Base-by-base conservation (phyloP, 2,329 filamentous ascomycete genomes). In the Beauveria caledonica region DNA sequence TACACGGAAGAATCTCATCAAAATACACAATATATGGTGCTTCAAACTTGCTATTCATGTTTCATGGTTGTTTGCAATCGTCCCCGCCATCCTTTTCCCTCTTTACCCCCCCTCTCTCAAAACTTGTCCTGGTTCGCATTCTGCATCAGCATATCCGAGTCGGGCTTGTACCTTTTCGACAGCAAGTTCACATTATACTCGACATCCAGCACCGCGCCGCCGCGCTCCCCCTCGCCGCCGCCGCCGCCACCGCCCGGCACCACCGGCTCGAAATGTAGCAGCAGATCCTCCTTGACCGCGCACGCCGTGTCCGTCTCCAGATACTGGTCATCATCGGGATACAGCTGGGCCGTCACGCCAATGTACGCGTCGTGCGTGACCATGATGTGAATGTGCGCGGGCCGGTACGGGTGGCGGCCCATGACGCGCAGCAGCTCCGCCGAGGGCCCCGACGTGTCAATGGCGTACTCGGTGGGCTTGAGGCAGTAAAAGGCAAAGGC, bases 401-500 rank as follows among this genome's bases (percentile, higher is more conserved):
- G 54, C 5, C 54, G 13, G 4, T 25, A 49, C 7, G 54, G 54
- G 29, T 58, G 54, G 4, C 54, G 19, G 17, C 44, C 54, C 54
- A 58, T 58, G 44, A 58, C 13, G 15, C 44, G 17, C 9, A 58
- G 44, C 44, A 58, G 29, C 29, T 39, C 54, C 9, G 44, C 44
- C 40, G 44, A 49, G 6, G 54, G 54, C 1, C 54, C 54, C n/a
- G 44, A 49, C 3, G 54, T 58, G 29, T 49, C 44, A 10, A 58
- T 49, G 19, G 56, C 29, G 36, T 58, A 58, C 36, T 40, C 57
- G 10, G 57, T 53, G 1, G 88, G 88, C 74, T 88, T 80, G 69
- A 86, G 83, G 79, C 87, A 90, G 81, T 90, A 90, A 74, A 89
- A 86, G 75, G 78, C 81, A 75, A 86, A 89, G 71, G 86, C 80